A percentile compares a stretch with the other conserved stretches of the same genome.
Evolutionary conservation across 2,329 filamentous ascomycete species (phyloP).

Genomic region (Pseudocercospora cruenta): DNA sequence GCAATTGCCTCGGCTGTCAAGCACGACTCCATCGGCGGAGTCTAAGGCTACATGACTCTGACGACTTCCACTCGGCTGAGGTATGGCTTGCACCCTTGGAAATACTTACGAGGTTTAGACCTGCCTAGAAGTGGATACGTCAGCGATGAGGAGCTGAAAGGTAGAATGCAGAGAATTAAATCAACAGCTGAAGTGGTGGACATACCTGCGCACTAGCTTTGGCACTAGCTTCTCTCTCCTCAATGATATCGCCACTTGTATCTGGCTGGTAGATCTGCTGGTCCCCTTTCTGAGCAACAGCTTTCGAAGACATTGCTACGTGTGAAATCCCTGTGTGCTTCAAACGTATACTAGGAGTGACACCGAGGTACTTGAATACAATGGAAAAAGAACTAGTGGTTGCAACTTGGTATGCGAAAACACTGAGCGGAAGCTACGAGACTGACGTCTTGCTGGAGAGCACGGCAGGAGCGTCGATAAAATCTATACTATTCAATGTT

Average conservation of each 20-base stretch:
- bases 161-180: background rate
- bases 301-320: slow-evolving; percentile 15
- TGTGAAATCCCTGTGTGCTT: background rate
- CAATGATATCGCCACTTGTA: slow-evolving; percentile 24
- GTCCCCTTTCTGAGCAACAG: slow-evolving; percentile 18
- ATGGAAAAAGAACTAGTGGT: background rate
- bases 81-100: background rate
- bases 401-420: background rate
- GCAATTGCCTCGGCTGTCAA: background rate
- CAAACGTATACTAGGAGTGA: background rate
- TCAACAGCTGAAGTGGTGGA: background rate
- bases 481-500: background rate
- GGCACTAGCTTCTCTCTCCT: slow-evolving; percentile 38
- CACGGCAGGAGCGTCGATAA: background rate
- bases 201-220: slow-evolving; percentile 41
- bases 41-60: too few species aligned
- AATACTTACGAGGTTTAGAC: slow-evolving; percentile 36
- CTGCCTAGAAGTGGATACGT: slow-evolving; percentile 33
- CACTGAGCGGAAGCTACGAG: background rate
- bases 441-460: background rate
- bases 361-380: background rate
- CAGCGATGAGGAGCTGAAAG: background rate
- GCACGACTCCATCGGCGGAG: background rate
- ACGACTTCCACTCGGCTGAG: background rate
- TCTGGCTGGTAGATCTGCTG: slow-evolving; percentile 23